A percentile compares a stretch with the other conserved stretches of the same genome.
phyloP scores from a whole-genome alignment of 768 basidiomycete genomes.

The Aureoboletus auriporus region DNA sequence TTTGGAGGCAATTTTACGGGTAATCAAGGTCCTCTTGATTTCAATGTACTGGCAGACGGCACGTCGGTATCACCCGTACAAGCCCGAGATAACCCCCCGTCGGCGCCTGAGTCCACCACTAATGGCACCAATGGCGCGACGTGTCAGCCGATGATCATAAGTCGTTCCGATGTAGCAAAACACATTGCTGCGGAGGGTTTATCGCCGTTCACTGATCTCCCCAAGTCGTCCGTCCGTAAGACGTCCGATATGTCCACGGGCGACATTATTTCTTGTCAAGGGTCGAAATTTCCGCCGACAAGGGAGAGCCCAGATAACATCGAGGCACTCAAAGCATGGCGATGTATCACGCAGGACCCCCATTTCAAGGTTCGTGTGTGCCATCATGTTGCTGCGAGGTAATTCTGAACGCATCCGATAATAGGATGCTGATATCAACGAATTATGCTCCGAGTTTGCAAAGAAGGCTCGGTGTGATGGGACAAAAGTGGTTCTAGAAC shows the following conservation, averaged over 20 bases:
- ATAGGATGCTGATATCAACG: conserved; percentile 74
- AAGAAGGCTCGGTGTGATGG: conserved; percentile 83
- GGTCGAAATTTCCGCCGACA: conserved; percentile 65
- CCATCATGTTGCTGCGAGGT: background rate
- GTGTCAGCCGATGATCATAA: conserved; percentile 17
- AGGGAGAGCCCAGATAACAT: conserved; percentile 68
- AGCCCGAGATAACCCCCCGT: conserved; percentile 30
- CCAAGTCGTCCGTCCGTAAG: conserved; percentile 34
- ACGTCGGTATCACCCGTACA: conserved; percentile 40
- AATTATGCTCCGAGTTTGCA: conserved; percentile 75
- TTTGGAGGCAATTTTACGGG: conserved; percentile 40
- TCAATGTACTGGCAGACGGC: conserved; percentile 32
- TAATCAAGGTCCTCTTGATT: conserved; percentile 30
- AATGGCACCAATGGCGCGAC: conserved; percentile 27
- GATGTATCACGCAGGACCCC: conserved; percentile 69
- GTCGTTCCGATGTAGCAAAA: conserved; percentile 48
- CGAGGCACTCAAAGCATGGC: conserved; percentile 77
- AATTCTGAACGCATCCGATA: conserved; percentile 1
- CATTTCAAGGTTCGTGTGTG: conserved; percentile 61
- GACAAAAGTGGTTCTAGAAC: conserved; percentile 73
- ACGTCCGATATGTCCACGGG: conserved; percentile 41
- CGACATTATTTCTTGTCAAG: conserved; percentile 61
- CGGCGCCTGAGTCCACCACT: conserved; percentile 33
- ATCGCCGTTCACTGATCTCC: conserved; percentile 48
- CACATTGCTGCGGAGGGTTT: conserved; percentile 51